These are phyloP conservation scores for Malus hybrid DNA, from an alignment of 331 rosid species.

Conservation along the genomic window DNA sequence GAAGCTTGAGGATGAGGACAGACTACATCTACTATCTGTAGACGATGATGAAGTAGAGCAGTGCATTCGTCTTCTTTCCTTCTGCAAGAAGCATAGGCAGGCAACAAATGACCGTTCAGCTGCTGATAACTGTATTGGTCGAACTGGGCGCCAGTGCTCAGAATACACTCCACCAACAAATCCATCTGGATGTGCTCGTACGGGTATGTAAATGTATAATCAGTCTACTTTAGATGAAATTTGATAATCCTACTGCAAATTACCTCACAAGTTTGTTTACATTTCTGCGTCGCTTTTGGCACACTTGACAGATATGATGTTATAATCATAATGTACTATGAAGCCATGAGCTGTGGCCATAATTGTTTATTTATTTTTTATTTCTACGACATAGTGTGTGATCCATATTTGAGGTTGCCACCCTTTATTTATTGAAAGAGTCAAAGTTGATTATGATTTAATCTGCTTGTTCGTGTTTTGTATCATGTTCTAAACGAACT, in stretches of 20 bases:
- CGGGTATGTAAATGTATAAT: constrained; percentile 47
- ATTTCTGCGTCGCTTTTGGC: not conserved
- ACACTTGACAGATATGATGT: not conserved
- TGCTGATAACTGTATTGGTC: constrained; percentile 66
- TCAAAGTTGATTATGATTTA: too few species aligned
- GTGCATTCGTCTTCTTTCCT: constrained; percentile 92
- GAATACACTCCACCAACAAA: constrained; percentile 76
- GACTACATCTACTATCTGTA: constrained; percentile 82
- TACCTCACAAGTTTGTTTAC: not conserved
- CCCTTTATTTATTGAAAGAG: too few species aligned
- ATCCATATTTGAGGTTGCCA: too few species aligned
- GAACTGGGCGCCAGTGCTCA: constrained; percentile 55
- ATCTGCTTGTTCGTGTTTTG: too few species aligned
- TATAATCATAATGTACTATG: not conserved
- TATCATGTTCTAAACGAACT: not conserved
- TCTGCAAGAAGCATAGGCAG: constrained; percentile 94
- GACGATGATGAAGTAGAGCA: constrained; percentile 94
- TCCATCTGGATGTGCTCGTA: constrained; percentile 98
- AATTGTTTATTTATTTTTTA: too few species aligned
- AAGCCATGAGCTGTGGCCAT: not conserved
- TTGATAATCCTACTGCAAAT: not conserved
- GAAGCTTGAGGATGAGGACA: constrained; percentile 97
- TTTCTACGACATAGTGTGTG: too few species aligned
- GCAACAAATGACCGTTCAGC: constrained; percentile 76
- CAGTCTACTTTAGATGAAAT: not conserved